Conservation (phyloP, 2,329 filamentous ascomycete species). For the Verticillium tricorpus region DNA sequence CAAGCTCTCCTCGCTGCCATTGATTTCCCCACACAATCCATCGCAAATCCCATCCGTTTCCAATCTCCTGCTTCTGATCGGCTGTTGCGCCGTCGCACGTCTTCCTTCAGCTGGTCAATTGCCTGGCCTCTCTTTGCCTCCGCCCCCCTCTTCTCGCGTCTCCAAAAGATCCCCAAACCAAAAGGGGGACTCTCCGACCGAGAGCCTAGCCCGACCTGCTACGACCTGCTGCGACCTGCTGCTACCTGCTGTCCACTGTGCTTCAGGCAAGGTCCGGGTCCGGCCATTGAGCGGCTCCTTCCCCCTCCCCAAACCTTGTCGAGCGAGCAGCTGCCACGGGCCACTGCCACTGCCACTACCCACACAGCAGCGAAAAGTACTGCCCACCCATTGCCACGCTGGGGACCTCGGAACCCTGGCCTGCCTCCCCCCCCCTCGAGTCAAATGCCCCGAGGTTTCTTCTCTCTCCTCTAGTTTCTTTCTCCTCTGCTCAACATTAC, state of each 20-base stretch:
- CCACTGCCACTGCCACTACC: not conserved
- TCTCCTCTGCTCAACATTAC: slow-evolving; percentile 37
- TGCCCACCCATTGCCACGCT: not conserved
- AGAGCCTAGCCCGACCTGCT: no score
- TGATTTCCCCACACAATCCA: slow-evolving; percentile 11
- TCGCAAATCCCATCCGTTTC: not conserved
- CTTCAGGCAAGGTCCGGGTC: not conserved
- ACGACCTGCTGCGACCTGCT: no score
- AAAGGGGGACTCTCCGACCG: no score
- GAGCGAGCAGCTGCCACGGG: no score
- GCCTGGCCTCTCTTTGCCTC: not conserved
- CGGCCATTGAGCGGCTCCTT: not conserved
- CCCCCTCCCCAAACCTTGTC: not conserved
- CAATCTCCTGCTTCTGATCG: not conserved
- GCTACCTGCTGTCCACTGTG: not conserved
- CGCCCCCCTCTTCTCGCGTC: not conserved
- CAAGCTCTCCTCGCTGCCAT: not conserved
- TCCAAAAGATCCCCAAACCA: not conserved
- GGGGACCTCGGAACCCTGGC: not conserved
- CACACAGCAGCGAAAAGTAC: not conserved
- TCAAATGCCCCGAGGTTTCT: slow-evolving; percentile 13
- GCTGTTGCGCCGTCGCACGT: not conserved
- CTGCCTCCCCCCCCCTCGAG: slow-evolving; percentile 10
- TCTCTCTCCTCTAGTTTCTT: slow-evolving; percentile 5
- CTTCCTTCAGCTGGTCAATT: not conserved